phyloP scores from a whole-genome alignment of 176 grass and related monocot genomes.

The Carex parvula region DNA sequence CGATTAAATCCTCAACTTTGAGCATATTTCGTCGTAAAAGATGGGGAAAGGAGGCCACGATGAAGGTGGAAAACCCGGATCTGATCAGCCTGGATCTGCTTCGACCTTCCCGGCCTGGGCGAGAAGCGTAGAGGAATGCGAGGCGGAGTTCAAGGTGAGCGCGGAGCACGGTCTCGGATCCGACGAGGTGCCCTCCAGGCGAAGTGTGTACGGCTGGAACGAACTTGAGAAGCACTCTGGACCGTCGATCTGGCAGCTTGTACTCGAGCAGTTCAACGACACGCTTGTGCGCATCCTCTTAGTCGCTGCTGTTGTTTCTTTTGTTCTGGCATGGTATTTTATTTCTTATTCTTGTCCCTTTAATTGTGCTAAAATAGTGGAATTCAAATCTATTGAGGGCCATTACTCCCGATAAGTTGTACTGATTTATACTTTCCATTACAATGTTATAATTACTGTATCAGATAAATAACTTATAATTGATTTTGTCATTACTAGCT shows the following conservation, averaged over 20 bases:
- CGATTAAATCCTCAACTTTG: not conserved
- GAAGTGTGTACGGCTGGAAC: conserved; percentile 61
- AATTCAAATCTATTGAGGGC: not conserved
- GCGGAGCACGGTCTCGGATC: conserved; percentile 59
- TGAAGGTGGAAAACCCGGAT: conserved; percentile 45
- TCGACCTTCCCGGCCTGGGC: conserved; percentile 69
- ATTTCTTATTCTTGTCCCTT: not conserved
- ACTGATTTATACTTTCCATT: not conserved
- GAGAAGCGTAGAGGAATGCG: conserved; percentile 63
- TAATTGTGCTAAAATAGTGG: not conserved
- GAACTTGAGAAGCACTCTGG: conserved; percentile 82
- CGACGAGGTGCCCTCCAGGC: conserved; percentile 48
- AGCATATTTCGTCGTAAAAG: not conserved
- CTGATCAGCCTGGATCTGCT: conserved; percentile 14
- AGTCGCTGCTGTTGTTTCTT: conserved; percentile 79
- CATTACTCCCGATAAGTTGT: not conserved
- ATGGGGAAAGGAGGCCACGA: conserved; percentile 86
- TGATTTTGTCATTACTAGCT: not conserved
- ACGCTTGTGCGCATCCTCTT: conserved; percentile 91
- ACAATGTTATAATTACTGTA: not conserved
- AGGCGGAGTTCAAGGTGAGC: conserved; percentile 61
- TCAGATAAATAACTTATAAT: not conserved
- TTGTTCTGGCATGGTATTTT: conserved; percentile 61
- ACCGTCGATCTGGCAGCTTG: conserved; percentile 77
- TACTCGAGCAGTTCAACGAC: conserved; percentile 96